phyloP scores from a whole-genome alignment of 2,329 filamentous ascomycete species.

The Penicillium thymicola region DNA sequence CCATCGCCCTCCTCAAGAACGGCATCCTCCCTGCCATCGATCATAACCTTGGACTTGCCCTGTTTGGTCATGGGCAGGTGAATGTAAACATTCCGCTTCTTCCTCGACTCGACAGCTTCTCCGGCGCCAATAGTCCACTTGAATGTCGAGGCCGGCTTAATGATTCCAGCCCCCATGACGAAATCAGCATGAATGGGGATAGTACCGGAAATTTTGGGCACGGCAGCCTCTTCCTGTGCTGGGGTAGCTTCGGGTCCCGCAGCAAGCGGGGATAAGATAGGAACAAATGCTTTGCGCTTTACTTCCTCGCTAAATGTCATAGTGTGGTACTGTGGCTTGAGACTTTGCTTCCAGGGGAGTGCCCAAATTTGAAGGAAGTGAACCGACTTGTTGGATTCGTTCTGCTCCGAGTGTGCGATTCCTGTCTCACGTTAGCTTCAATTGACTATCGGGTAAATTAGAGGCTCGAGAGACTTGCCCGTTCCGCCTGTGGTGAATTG shows the following conservation, averaged over 20 bases:
- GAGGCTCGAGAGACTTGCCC: constrained; percentile 41
- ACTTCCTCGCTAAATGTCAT: constrained; percentile 67
- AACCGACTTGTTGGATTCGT: constrained; percentile 67
- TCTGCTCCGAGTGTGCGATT: constrained; percentile 78
- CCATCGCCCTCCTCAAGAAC: constrained; percentile 75
- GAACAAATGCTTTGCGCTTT: constrained; percentile 68
- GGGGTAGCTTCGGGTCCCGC: constrained; percentile 60
- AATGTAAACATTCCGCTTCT: constrained; percentile 68
- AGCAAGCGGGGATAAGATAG: constrained; percentile 72
- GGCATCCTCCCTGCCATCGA: constrained; percentile 64
- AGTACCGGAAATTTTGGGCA: constrained; percentile 60
- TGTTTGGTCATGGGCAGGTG: constrained; percentile 77
- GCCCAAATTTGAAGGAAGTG: constrained; percentile 92
- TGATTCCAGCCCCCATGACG: constrained; percentile 74
- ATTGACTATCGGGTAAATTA: constrained; percentile 1
- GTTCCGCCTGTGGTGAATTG: constrained; percentile 89
- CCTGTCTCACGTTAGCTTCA: constrained; percentile 34
- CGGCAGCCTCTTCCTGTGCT: constrained; percentile 62
- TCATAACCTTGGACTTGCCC: constrained; percentile 68
- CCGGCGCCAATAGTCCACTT: constrained; percentile 67
- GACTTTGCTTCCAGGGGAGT: constrained; percentile 68
- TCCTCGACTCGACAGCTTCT: constrained; percentile 37
- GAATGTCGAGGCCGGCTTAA: constrained; percentile 63
- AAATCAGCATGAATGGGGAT: constrained; percentile 85
- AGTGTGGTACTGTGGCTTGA: constrained; percentile 75